phyloP scores from a whole-genome alignment of 495 filamentous ascomycete genomes.

The Aspergillus leporis region DNA sequence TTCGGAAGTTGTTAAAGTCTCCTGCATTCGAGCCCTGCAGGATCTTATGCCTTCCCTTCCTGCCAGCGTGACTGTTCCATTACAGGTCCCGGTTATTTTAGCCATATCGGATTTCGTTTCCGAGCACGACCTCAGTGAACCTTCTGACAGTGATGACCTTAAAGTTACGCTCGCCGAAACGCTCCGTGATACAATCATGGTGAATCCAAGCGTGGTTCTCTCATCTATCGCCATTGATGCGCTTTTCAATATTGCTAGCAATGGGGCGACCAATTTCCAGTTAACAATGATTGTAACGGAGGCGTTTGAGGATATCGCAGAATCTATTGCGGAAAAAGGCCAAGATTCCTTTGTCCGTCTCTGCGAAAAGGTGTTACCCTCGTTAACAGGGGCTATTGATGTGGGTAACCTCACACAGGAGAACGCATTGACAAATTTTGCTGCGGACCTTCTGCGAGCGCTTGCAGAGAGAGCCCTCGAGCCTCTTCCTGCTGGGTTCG shows the following conservation, averaged over 20 bases:
- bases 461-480: conserved; percentile 78
- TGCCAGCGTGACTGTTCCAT: conserved; percentile 49
- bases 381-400: conserved; percentile 84
- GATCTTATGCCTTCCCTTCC: conserved; percentile 68
- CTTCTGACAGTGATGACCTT: conserved; percentile 84
- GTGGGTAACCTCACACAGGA: conserved; percentile 82
- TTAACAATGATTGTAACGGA: conserved; percentile 80
- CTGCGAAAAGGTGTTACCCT: conserved; percentile 83
- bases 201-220: conserved; percentile 72
- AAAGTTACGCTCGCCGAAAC: conserved; percentile 89
- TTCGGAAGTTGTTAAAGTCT: conserved; percentile 85
- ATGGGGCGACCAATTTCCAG: conserved; percentile 86
- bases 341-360: conserved; percentile 74
- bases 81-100: conserved; percentile 72
- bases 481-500: conserved; percentile 83
- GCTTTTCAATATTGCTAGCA: conserved; percentile 84
- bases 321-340: conserved; percentile 61
- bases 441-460: conserved; percentile 78
- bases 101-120: conserved; percentile 77
- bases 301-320: conserved; percentile 83
- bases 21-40: conserved; percentile 86
- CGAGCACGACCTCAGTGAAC: conserved; percentile 74
- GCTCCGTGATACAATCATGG: conserved; percentile 75
- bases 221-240: conserved; percentile 74
- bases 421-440: conserved; percentile 77